phyloP scores from a whole-genome alignment of 345 rosid genomes.

The Nephelium lappaceum region DNA sequence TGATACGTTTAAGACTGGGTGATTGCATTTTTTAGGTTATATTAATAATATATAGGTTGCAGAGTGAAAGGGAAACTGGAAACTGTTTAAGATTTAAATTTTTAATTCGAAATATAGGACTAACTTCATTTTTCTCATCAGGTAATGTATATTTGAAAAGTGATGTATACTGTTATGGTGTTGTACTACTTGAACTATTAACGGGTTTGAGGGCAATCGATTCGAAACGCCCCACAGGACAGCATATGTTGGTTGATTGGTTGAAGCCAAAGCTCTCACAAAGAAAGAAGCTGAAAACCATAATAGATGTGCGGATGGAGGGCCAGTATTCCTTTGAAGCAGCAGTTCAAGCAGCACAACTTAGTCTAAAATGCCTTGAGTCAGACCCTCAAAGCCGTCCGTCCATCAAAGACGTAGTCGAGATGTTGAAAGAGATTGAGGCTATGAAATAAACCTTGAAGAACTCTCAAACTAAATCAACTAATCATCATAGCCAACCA shows the following conservation, averaged over 20 bases:
- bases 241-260: constrained; percentile 61
- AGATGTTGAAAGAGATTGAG: constrained; percentile 44
- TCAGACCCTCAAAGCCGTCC: constrained; percentile 54
- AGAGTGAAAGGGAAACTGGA: too few relatives aligned
- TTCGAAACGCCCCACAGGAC: constrained; percentile 33
- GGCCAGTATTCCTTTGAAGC: constrained; percentile 56
- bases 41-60: too few relatives aligned
- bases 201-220: constrained; percentile 55
- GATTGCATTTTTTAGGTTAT: too few relatives aligned
- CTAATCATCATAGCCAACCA: too few relatives aligned
- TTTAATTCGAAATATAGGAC: too few relatives aligned
- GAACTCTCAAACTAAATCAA: too few relatives aligned
- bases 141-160: constrained; percentile 68
- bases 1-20: too few relatives aligned
- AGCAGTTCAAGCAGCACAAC: constrained; percentile 40
- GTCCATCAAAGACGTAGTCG: constrained; percentile 59
- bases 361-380: constrained; percentile 45
- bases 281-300: constrained; percentile 38
- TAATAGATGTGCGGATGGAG: constrained; percentile 49
- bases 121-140: constrained; percentile 3
- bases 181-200: constrained; percentile 57
- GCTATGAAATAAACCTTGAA: constrained; percentile 36
- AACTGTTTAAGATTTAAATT: too few relatives aligned
- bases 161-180: constrained; percentile 67
- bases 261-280: constrained; percentile 40